phyloP scores from a whole-genome alignment of 441 rosid species.

The Populus trichocarpa region DNA sequence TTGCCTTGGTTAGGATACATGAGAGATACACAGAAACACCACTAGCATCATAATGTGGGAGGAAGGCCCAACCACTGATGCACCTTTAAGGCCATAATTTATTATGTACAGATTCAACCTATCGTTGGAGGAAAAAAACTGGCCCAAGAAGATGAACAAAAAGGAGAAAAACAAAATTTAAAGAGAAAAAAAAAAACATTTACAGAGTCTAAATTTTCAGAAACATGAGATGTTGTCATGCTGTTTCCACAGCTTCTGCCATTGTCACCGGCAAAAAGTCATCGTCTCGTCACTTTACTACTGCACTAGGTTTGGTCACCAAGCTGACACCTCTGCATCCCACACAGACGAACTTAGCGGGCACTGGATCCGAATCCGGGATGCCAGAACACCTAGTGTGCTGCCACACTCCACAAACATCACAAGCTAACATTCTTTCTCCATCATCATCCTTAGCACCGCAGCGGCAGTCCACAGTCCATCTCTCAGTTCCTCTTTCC shows the following conservation, averaged over 20 bases:
- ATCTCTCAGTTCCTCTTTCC: conserved; percentile 70
- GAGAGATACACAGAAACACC: not conserved
- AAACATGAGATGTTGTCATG: not conserved
- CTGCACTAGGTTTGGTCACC: conserved; percentile 5
- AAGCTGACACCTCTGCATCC: conserved; percentile 31
- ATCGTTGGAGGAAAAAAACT: not conserved
- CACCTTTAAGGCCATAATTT: not conserved
- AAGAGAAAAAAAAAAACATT: no score
- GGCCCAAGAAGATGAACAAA: not conserved
- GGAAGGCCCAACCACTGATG: not conserved
- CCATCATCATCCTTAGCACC: conserved; percentile 76
- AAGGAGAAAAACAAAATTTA: not conserved
- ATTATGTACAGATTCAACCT: not conserved
- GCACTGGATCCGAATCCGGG: conserved; percentile 46
- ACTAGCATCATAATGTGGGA: not conserved
- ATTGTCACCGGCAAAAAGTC: not conserved
- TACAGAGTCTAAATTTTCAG: not conserved
- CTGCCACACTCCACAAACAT: conserved; percentile 68
- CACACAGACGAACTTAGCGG: conserved; percentile 51
- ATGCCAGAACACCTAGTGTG: conserved; percentile 69
- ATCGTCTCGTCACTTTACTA: not conserved
- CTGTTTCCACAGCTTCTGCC: not conserved
- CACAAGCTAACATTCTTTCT: conserved; percentile 74
- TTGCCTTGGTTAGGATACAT: not conserved
- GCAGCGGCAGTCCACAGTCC: conserved; percentile 67